These are phyloP conservation scores for Aegle marmelos DNA, from an alignment of 345 rosid genomes.

Conservation along the genomic window DNA sequence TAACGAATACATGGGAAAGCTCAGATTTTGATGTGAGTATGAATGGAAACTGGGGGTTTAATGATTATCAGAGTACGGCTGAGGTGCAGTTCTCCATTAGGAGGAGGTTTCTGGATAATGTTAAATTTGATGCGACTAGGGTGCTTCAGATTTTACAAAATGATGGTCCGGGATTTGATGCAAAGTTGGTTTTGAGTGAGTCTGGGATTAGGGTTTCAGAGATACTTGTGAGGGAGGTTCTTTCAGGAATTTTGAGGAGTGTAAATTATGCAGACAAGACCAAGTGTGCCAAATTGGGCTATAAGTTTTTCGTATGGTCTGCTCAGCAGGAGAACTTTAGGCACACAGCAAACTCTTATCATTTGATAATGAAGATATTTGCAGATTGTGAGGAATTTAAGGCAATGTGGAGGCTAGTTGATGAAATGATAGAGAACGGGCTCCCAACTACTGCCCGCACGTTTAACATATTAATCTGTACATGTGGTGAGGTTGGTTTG, in stretches of 20 bases:
- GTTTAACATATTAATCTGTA: slow-evolving; percentile 76
- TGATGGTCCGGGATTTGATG: slow-evolving; percentile 62
- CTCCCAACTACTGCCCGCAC: slow-evolving; percentile 73
- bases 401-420: slow-evolving; percentile 91
- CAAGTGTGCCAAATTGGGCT: slow-evolving; percentile 64
- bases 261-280: slow-evolving; percentile 40
- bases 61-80: slow-evolving; percentile 16
- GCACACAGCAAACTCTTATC: slow-evolving; percentile 63
- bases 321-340: slow-evolving; percentile 51
- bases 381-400: slow-evolving; percentile 72
- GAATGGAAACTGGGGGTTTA: slow-evolving; percentile 20
- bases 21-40: slow-evolving; percentile 29
- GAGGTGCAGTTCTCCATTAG: slow-evolving; percentile 22
- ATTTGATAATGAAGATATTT: slow-evolving; percentile 78
- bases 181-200: slow-evolving; percentile 46
- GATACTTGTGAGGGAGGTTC: slow-evolving; percentile 78
- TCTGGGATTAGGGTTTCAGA: slow-evolving; percentile 63
- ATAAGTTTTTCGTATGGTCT: slow-evolving; percentile 76
- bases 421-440: slow-evolving; percentile 81
- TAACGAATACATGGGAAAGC: slow-evolving; percentile 43
- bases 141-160: slow-evolving; percentile 54
- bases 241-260: slow-evolving; percentile 58
- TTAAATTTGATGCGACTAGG: slow-evolving; percentile 44
- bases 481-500: slow-evolving; percentile 73
- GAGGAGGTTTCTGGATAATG: slow-evolving; percentile 34